Percentiles rank a stretch among this genome's conserved stretches.
These are phyloP conservation scores for sunflower (Helianthus annuus) DNA, from an alignment of 129 eudicot species.

Conservation along the genomic window HanXRQr2.0-SUNRISE NC_035447.2:17929189-17929688, in stretches of 20 bases:
- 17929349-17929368: constrained; percentile 54
- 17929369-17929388: constrained; percentile 60
- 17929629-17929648: constrained; percentile 48
- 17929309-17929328: constrained; percentile 53
- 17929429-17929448: constrained; percentile 64
- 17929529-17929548: constrained; percentile 60
- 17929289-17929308: constrained; percentile 49
- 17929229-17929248: too few species aligned
- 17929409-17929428: constrained; percentile 45
- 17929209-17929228: too few species aligned
- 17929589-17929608: constrained; percentile 52
- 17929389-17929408: constrained; percentile 57
- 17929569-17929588: constrained; percentile 55
- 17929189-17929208: too few species aligned
- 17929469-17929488: constrained; percentile 72
- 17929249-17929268: too few species aligned
- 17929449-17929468: constrained; percentile 58
- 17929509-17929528: constrained; percentile 62
- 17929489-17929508: constrained; percentile 64
- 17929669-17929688: constrained; percentile 53
- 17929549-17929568: constrained; percentile 64
- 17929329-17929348: constrained; percentile 47
- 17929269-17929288: too few species aligned
- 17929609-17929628: constrained; percentile 43
- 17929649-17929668: constrained; percentile 48